A percentile compares a stretch with the other conserved stretches of the same genome.
These are phyloP conservation scores for Cucumis sativus DNA, from an alignment of 306 rosid genomes.

Conservation along the genomic window DNA sequence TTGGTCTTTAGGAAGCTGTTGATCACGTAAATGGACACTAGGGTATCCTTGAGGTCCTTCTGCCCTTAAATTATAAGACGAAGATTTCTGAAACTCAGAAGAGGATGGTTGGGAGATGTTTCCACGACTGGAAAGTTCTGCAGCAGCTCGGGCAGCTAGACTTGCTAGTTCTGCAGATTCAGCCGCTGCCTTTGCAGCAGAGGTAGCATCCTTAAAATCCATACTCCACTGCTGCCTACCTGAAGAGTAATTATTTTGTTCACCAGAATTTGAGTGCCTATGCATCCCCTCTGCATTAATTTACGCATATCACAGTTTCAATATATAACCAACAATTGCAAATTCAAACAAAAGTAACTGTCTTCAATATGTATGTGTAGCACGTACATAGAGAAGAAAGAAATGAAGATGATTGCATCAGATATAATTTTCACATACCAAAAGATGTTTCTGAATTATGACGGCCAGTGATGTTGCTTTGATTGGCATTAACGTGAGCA, in stretches of 20 bases:
- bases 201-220: conserved; percentile 86
- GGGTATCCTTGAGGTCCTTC: conserved; percentile 24
- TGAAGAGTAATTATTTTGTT: conserved; percentile 21
- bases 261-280: conserved; percentile 33
- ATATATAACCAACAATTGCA: conserved; percentile 7
- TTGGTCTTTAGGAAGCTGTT: conserved; percentile 24
- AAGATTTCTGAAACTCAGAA: conserved; percentile 27
- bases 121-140: conserved; percentile 67
- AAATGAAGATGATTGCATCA: background rate
- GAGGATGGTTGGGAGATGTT: conserved; percentile 37
- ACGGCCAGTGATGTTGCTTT: conserved; percentile 19
- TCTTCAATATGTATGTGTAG: background rate
- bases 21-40: conserved; percentile 17
- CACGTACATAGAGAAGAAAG: background rate
- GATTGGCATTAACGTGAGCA: conserved; percentile 16
- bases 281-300: conserved; percentile 20
- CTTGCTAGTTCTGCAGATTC: conserved; percentile 91
- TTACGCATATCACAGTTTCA: conserved; percentile 24
- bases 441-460: conserved; percentile 34
- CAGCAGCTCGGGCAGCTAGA: conserved; percentile 99
- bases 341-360: background rate
- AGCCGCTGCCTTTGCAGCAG: conserved; percentile 97
- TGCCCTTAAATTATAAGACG: conserved; percentile 14
- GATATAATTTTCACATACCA: conserved; percentile 25
- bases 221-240: conserved; percentile 45